Evolutionary conservation across 164 flowering plant species (phyloP).

Genomic region (Magnolia officinalis): DNA sequence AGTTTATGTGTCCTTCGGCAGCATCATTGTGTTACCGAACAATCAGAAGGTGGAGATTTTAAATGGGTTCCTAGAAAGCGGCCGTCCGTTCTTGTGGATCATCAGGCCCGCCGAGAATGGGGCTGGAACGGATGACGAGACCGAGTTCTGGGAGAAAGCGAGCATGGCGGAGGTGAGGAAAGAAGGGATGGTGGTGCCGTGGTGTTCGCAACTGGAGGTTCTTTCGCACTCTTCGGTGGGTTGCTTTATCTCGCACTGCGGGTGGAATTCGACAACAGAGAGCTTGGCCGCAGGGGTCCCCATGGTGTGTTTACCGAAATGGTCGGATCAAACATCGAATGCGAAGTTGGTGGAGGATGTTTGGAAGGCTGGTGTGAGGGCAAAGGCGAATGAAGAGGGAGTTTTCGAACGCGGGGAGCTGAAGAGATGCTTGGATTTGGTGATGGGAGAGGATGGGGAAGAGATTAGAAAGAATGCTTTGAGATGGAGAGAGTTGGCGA

Average conservation of each 20-base stretch:
- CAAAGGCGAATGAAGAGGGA: constrained; percentile 23
- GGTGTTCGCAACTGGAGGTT: constrained; percentile 56
- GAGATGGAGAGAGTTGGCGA: constrained; percentile 40
- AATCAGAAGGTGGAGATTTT: constrained; percentile 30
- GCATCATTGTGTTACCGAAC: constrained; percentile 16
- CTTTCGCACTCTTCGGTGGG: constrained; percentile 43
- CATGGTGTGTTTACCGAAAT: constrained; percentile 48
- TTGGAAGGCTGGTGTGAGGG: constrained; percentile 51
- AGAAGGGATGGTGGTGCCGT: constrained; percentile 37
- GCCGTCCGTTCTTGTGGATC: constrained; percentile 42
- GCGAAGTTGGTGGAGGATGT: constrained; percentile 57
- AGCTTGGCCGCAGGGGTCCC: constrained; percentile 51
- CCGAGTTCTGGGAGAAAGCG: constrained; percentile 6
- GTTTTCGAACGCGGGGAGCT: constrained; percentile 43
- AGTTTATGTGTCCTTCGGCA: constrained; percentile 42
- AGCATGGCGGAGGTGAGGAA: neutral
- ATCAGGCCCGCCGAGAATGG: constrained; percentile 7
- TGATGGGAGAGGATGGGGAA: constrained; percentile 39
- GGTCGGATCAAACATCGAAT: constrained; percentile 52
- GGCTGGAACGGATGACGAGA: neutral
- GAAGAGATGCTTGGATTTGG: constrained; percentile 42
- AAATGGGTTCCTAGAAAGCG: constrained; percentile 15
- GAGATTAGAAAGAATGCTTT: constrained; percentile 34
- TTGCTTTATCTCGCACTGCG: constrained; percentile 66
- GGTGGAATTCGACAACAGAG: constrained; percentile 71